Base-by-base conservation (phyloP, 1,139 yeast species). In the Yamadazyma diddensiae region DNA sequence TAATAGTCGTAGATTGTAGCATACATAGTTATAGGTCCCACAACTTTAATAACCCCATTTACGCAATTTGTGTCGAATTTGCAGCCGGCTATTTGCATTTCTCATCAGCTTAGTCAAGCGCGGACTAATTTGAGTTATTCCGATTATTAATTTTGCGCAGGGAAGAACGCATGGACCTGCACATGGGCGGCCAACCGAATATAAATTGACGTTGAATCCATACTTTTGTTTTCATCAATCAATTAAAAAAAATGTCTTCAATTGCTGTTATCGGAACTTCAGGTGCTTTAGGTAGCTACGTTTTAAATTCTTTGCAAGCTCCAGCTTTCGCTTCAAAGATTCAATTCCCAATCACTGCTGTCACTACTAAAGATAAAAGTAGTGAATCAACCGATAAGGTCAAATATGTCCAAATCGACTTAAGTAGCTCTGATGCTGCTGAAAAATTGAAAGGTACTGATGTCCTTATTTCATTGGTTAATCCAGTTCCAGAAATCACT, bases 211-310 rank as follows among this genome's bases (percentile, higher is more conserved):
- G n/a, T n/a, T n/a, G n/a, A n/a, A n/a, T n/a, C n/a, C n/a, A n/a
- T n/a, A n/a, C n/a, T n/a, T n/a, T n/a, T n/a, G n/a, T n/a, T n/a
- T n/a, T n/a, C n/a, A n/a, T n/a, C n/a, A n/a, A n/a, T n/a, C n/a
- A n/a, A 16, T 22, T 9, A 21, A 23, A n/a, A 5, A 14, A 14
- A 30, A 51, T 51, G 55, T 30, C 47, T 19, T 45, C 65, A 28
- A 54, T 79, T 44, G 84, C 80, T 21, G 52, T 79, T 35, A 49
- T 73, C 38, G 84, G 85, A 25, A 48, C 68, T 30, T 61, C 66
- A 37, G 85, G 86, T 20, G 41, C 55, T 40, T 56, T 79, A 29
- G 83, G 81, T 21, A 48, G 56, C 36, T 73, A 75, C 28, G 57
- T 65, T 14, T 35, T 77, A 22, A 57, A 57, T 2, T 77, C 79